phyloP scores from a whole-genome alignment of 306 rosid species.

The Mucuna pruriens region DNA sequence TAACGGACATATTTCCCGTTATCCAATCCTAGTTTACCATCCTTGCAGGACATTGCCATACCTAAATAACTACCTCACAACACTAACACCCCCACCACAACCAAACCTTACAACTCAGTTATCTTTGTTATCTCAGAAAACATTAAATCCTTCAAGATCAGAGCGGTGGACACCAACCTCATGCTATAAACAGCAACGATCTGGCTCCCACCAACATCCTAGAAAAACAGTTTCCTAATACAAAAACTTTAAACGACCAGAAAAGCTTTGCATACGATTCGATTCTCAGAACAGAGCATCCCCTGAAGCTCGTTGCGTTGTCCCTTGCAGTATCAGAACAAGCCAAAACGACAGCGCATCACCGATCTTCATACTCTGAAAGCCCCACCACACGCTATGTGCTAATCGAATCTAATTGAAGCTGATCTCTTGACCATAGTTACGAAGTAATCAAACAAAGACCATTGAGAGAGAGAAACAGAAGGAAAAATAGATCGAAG shows the following conservation, averaged over 20 bases:
- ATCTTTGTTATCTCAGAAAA: slow-evolving; percentile 25
- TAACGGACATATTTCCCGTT: slow-evolving; percentile 96
- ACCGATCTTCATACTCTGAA: slow-evolving; percentile 48
- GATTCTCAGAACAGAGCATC: slow-evolving; percentile 30
- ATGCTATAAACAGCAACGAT: slow-evolving; percentile 35
- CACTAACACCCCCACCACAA: not conserved
- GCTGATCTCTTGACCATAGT: slow-evolving; percentile 40
- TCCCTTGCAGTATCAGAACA: not conserved
- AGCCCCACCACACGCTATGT: not conserved
- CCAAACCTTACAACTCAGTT: not conserved
- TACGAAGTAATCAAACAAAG: slow-evolving; percentile 33
- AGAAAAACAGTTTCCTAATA: not conserved
- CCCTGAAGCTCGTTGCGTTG: not conserved
- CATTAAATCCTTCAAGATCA: slow-evolving; percentile 62
- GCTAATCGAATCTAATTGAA: slow-evolving; percentile 27
- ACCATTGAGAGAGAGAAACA: slow-evolving; percentile 27
- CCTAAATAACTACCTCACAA: not conserved
- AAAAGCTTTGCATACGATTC: not conserved
- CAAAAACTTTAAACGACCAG: not conserved
- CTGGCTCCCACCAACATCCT: not conserved
- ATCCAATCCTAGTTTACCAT: slow-evolving; percentile 68
- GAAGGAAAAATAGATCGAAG: not conserved
- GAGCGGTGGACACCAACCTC: slow-evolving; percentile 44
- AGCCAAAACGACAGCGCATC: slow-evolving; percentile 42
- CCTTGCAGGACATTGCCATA: slow-evolving; percentile 96